phyloP scores from a whole-genome alignment of 2,329 filamentous ascomycete genomes.

The Acrodontium crateriforme region DNA sequence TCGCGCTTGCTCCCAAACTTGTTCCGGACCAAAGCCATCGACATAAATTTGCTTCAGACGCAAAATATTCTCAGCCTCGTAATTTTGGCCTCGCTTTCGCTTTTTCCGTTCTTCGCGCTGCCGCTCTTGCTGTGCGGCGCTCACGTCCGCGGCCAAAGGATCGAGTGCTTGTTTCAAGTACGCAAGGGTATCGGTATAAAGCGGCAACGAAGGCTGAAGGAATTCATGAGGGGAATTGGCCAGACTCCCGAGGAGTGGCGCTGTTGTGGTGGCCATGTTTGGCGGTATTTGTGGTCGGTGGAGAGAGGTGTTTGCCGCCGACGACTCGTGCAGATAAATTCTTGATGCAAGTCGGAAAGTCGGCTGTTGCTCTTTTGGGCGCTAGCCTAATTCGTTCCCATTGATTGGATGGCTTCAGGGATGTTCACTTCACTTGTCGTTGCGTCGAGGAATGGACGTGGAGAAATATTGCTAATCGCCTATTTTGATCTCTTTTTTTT shows the following conservation, averaged over 20 bases:
- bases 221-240: conserved; percentile 48
- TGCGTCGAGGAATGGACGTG: no score
- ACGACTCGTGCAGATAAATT: no score
- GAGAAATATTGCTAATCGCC: no score
- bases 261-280: conserved; percentile 9
- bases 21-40: conserved; percentile 72
- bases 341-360: no score
- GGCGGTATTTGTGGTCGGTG: no score
- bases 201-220: conserved; percentile 53
- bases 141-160: conserved; percentile 58
- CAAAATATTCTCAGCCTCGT: conserved; percentile 39
- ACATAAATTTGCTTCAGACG: conserved; percentile 73
- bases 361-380: no score
- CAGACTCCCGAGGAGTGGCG: conserved; percentile 10
- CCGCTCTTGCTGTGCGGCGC: conserved; percentile 55
- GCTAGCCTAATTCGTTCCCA: no score
- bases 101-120: conserved; percentile 59
- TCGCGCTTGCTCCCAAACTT: conserved; percentile 89
- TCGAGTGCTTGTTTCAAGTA: conserved; percentile 73
- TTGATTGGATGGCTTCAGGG: no score
- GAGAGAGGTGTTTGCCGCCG: no score
- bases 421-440: no score
- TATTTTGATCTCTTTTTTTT: no score
- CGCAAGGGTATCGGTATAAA: conserved; percentile 56
- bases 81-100: conserved; percentile 51